Evolutionary conservation across 225 moss, liverwort and hornwort species (phyloP), one percentile per base, ranked within the genome.

Genomic region (Antitrichia curtipendula): DNA sequence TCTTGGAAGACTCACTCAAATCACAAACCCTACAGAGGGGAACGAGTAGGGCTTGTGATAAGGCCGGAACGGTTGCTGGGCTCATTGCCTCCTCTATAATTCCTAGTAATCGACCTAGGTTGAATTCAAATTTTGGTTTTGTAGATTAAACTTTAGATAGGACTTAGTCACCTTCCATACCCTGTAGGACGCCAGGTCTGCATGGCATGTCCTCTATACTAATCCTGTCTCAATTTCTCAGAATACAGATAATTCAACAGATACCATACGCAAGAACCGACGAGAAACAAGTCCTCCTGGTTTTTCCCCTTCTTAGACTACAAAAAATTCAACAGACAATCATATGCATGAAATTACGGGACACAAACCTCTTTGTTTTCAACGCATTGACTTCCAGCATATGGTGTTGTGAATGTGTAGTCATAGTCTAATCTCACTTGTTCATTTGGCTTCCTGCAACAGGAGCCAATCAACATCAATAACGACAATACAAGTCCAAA

Each of bases 341-440:
- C 59, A 49, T 57, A 16, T 38, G 58, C 32, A 59, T 18, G 61
- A 76, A 89, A 71, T 43, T 31, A 78, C 50, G 43, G 70, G 75
- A 57, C 32, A 81, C 84, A 78, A 89, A 93, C 92, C 93, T 94
- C 76, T 89, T 59, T 81, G 75, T 73, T 88, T 74, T 90, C 75
- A 82, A 90, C 66, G 84, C 87, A 92, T 57, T 92, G 87, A 90
- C 96, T 97, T 78, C 97, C 98, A 92, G 94, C 92, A 83, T 97
- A 97, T 20, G 98, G 97, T 85, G 98, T 98, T 57, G 98, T 98
- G 78, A 95, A 98, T 23, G 98, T 98, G 90, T 98, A 98, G 91
- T 98, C 98, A 76, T 98, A 98, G 84, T 98, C 97, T 72, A 98
- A 89, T 68, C 94, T 96, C 89, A 97, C 89, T 86, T 98, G 91